phyloP scores from a whole-genome alignment of 805 yeast genomes.

The Hanseniaspora singularis region DNA sequence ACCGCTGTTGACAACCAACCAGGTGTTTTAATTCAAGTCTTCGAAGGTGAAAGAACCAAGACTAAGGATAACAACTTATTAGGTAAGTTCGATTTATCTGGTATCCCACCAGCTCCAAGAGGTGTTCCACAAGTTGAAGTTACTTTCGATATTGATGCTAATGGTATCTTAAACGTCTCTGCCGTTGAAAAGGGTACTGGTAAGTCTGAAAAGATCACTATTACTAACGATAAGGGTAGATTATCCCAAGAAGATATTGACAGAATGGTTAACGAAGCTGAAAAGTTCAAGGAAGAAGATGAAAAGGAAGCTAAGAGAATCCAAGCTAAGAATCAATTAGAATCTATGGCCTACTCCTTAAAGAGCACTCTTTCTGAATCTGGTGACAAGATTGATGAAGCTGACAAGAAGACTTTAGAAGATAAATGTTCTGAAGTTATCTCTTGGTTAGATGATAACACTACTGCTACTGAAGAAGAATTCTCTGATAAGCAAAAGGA shows the following conservation, averaged over 20 bases:
- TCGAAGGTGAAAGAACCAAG: slow-evolving; percentile 96
- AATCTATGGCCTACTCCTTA: slow-evolving; percentile 89
- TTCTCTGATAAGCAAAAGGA: slow-evolving; percentile 90
- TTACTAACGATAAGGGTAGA: slow-evolving; percentile 98
- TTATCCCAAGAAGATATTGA: slow-evolving; percentile 95
- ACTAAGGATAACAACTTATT: slow-evolving; percentile 93
- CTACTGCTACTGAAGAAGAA: slow-evolving; percentile 87
- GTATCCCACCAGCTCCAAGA: slow-evolving; percentile 98
- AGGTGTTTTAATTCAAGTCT: slow-evolving; percentile 97
- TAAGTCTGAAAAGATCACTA: slow-evolving; percentile 91
- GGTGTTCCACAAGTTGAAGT: slow-evolving; percentile 98
- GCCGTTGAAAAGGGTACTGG: slow-evolving; percentile 99
- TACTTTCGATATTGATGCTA: slow-evolving; percentile 92
- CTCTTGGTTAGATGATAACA: slow-evolving; percentile 85
- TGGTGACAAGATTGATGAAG: slow-evolving; percentile 66
- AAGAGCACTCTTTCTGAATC: slow-evolving; percentile 71
- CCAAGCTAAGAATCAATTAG: slow-evolving; percentile 88
- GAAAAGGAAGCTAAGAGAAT: slow-evolving; percentile 89
- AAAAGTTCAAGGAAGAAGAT: slow-evolving; percentile 94
- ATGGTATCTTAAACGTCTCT: slow-evolving; percentile 92
- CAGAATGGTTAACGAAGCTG: slow-evolving; percentile 96
- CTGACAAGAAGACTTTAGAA: slow-evolving; percentile 60
- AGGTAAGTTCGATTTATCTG: slow-evolving; percentile 93
- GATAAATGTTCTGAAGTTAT: slow-evolving; percentile 78
- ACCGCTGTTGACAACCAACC: slow-evolving; percentile 99